Evolutionary conservation across 1,284 basidiomycete species (phyloP).

Genomic region (Omphalotus olearius): DNA sequence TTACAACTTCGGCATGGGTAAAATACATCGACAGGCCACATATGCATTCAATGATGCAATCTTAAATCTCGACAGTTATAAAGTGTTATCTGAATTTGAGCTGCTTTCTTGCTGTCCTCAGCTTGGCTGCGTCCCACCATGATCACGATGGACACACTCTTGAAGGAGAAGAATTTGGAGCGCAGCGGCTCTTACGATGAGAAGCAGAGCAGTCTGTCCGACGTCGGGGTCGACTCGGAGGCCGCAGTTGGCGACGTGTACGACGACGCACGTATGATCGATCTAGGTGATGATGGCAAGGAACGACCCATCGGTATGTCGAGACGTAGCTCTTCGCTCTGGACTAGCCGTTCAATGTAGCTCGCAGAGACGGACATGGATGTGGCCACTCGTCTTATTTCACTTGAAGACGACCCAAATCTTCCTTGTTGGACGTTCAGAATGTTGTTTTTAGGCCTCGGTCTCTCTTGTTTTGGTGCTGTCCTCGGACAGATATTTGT

Average conservation of each 20-base stretch:
- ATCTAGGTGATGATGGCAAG: conserved; percentile 33
- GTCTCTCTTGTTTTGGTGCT: conserved; percentile 57
- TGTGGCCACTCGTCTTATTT: conserved; percentile 49
- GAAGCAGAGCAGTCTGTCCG: conserved; percentile 5
- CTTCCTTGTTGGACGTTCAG: conserved; percentile 58
- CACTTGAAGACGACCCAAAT: conserved; percentile 49
- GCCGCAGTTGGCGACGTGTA: conserved; percentile 25
- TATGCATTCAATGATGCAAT: too few relatives aligned
- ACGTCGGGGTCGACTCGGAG: neutral
- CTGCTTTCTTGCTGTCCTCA: too few relatives aligned
- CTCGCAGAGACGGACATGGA: conserved; percentile 21
- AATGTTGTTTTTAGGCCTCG: conserved; percentile 54
- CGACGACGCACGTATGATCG: conserved; percentile 32
- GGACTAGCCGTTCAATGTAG: too few relatives aligned
- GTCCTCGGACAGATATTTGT: conserved; percentile 32
- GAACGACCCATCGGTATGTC: conserved; percentile 35
- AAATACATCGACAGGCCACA: too few relatives aligned
- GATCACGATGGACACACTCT: neutral
- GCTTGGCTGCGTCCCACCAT: too few relatives aligned
- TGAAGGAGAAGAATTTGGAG: neutral
- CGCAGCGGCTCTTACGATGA: conserved; percentile 7
- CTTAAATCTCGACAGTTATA: too few relatives aligned
- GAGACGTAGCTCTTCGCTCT: neutral
- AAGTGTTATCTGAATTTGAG: too few relatives aligned
- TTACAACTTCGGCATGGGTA: too few relatives aligned